Percentiles rank a stretch among this genome's conserved stretches.
Evolutionary conservation across 768 basidiomycete species (phyloP).

Genomic region (Calocybe cyanea): DNA sequence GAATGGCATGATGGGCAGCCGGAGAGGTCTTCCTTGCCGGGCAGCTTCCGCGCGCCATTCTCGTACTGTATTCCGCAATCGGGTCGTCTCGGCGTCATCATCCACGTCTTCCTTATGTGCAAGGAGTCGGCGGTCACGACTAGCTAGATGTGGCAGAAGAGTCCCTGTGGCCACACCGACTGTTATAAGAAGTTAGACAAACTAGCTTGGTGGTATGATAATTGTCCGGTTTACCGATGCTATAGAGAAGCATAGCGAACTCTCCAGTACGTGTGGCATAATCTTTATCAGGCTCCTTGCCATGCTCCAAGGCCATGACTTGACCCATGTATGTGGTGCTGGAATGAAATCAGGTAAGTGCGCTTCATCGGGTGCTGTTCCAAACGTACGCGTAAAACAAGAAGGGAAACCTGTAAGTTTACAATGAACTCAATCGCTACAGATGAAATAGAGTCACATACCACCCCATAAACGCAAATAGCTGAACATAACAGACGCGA

Average conservation of each 20-base stretch:
- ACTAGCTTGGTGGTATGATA: background rate
- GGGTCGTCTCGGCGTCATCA: constrained; percentile 69
- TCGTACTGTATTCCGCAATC: constrained; percentile 66
- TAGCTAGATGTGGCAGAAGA: constrained; percentile 75
- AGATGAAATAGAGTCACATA: constrained; percentile 26
- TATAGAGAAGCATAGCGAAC: constrained; percentile 87
- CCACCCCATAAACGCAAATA: constrained; percentile 98
- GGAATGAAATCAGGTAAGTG: background rate
- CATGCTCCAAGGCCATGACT: constrained; percentile 81
- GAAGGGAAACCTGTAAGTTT: constrained; percentile 77
- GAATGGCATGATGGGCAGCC: constrained; percentile 85
- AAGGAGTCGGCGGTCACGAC: constrained; percentile 77
- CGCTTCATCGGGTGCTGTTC: background rate
- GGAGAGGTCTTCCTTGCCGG: constrained; percentile 66
- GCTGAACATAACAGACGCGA: constrained; percentile 88
- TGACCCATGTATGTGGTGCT: constrained; percentile 94
- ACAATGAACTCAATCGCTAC: background rate
- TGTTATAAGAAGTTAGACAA: constrained; percentile 26
- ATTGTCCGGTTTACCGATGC: constrained; percentile 63
- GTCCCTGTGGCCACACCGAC: constrained; percentile 85
- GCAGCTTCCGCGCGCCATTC: constrained; percentile 86
- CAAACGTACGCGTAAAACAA: constrained; percentile 78
- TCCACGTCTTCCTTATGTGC: constrained; percentile 67
- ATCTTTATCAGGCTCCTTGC: constrained; percentile 74
- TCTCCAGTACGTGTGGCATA: constrained; percentile 83